Evolutionary conservation across 352 stramenopile species (phyloP), one percentile per base, ranked within the genome.

Genomic region (Phytopythium montanum): DNA sequence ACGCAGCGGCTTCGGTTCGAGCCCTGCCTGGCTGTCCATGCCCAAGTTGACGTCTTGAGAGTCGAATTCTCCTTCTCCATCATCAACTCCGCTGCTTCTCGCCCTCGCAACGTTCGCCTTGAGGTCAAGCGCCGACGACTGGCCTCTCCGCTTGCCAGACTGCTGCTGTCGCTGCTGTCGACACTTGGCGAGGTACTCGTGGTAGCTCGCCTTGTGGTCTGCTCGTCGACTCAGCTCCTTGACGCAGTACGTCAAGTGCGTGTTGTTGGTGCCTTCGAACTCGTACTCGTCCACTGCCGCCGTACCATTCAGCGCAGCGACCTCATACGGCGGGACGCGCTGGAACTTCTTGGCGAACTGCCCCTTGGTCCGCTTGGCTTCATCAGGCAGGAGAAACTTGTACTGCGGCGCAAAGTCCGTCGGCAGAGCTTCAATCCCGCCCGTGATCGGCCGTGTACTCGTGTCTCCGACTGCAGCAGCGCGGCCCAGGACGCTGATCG

Each of bases 351-450:
- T 61, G 1, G 65, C 77, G 13, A 89, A 62, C 42, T 68, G 76
- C 6, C 75, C 81, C 54, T 85, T 90, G 2, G 72, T 85, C 14
- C 66, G 53, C 42, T 85, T 88, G 0, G 82, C 81, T 50, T 94
- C 77, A 1, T 94, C 87, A 1, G 78, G 67, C 6, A 91, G 62
- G n/a, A 97, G 62, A 34, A 97, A 97, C 60, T 97, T 97, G 68
- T 88, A 97, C 61, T 91, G 80, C 5, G 85, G 85, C 8, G 72
- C 76, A 56, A 98, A 97, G 62, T 98, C 87, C 3, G 63, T 70
- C 0, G 92, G 87, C 5, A 97, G 59, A 3, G 87, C 88, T 5
- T 87, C 66, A 0, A 68, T 70, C 0, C 89, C 89, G 7, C 88
- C 75, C 5, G 90, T 66, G 5, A 92, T 65, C 1, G 69, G 56